A percentile compares a stretch with the other conserved stretches of the same genome.
Conservation (phyloP, 2,329 filamentous ascomycete genomes). For the Curvularia sp. region DNA sequence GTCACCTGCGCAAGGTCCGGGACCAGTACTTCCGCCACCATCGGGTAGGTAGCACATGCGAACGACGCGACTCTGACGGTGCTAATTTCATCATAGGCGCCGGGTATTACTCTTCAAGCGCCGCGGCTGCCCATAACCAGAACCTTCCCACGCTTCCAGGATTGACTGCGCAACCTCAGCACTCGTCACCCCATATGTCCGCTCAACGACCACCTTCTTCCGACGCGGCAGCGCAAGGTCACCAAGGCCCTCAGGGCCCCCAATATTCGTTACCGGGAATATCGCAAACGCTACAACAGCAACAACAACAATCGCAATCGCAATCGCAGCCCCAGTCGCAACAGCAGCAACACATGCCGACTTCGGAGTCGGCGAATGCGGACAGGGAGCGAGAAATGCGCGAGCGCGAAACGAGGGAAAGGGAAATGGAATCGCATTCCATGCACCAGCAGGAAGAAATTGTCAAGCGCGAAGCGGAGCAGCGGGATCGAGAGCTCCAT, state of each 20-base stretch:
- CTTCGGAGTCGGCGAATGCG: constrained; percentile 43
- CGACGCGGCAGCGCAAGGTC: constrained; percentile 46
- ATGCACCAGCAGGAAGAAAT: constrained; percentile 62
- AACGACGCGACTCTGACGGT: constrained; percentile 16
- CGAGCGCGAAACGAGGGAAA: constrained; percentile 52
- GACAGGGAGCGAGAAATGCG: constrained; percentile 59
- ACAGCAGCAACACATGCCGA: constrained; percentile 41
- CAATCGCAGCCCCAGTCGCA: constrained; percentile 38
- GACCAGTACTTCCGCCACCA: constrained; percentile 50
- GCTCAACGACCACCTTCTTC: constrained; percentile 47
- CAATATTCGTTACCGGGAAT: constrained; percentile 55
- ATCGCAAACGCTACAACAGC: constrained; percentile 51
- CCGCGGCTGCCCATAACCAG: constrained; percentile 48
- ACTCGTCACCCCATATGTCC: constrained; percentile 49
- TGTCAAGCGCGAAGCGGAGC: constrained; percentile 52
- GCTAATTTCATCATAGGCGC: constrained; percentile 36
- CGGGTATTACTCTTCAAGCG: constrained; percentile 53
- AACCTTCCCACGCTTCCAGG: constrained; percentile 55
- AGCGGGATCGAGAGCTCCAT: constrained; percentile 65
- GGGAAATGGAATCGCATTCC: constrained; percentile 61
- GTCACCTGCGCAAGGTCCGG: constrained; percentile 46
- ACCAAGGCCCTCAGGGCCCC: constrained; percentile 47
- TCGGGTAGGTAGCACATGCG: constrained; percentile 42
- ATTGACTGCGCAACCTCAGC: constrained; percentile 54
- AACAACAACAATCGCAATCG: constrained; percentile 21